These are phyloP conservation scores for Porodaedalea pini DNA, from an alignment of 1,284 basidiomycete species.

Conservation along the genomic window DNA sequence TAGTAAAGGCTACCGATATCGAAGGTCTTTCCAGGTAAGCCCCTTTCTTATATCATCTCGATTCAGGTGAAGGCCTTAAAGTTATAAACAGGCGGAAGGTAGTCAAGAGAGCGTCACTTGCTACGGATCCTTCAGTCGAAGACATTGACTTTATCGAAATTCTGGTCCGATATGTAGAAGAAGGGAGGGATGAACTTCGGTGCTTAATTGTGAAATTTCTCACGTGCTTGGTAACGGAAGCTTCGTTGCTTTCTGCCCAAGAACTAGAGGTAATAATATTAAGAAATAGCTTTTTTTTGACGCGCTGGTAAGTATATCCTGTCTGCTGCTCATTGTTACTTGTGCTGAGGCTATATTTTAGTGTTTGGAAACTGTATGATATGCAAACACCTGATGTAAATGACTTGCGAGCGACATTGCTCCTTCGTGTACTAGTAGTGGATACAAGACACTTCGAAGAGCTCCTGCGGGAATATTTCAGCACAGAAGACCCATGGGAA, in stretches of 20 bases:
- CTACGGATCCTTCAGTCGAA: constrained; percentile 52
- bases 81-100: constrained; percentile 43
- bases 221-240: constrained; percentile 53
- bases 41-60: background rate
- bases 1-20: constrained; percentile 48
- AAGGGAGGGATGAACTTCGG: constrained; percentile 47
- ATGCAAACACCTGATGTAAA: constrained; percentile 52
- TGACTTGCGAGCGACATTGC: constrained; percentile 46
- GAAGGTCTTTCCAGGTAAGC: constrained; percentile 50
- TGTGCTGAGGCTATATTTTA: constrained; percentile 28
- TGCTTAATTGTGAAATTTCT: constrained; percentile 60
- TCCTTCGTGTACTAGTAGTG: constrained; percentile 58
- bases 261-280: constrained; percentile 70
- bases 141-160: constrained; percentile 50
- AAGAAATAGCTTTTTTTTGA: constrained; percentile 52
- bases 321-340: background rate
- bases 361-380: constrained; percentile 64
- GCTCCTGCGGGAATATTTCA: constrained; percentile 41
- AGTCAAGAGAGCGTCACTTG: constrained; percentile 37
- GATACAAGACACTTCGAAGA: constrained; percentile 57
- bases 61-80: background rate
- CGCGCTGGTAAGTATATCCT: constrained; percentile 45
- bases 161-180: constrained; percentile 49
- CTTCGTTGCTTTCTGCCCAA: constrained; percentile 54
- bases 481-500: constrained; percentile 42